Conservation (phyloP, 1,284 basidiomycete genomes). For the Salmacisia buchloeana region DNA sequence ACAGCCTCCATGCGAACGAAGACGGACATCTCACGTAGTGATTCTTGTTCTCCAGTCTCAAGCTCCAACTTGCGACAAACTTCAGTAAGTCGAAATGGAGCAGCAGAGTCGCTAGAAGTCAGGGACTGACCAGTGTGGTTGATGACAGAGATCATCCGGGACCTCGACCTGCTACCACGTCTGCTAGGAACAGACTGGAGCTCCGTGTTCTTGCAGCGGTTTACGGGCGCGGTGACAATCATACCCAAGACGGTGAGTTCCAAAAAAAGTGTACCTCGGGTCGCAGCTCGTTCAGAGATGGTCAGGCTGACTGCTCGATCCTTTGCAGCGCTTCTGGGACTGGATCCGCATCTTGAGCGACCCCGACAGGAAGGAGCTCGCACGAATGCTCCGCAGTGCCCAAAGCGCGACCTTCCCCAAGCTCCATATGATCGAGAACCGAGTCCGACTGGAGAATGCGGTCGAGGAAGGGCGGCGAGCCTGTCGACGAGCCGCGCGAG, state of each 20-base stretch:
- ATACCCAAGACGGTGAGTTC: slow-evolving; percentile 32
- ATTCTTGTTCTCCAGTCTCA: slow-evolving; percentile 16
- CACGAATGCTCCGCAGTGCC: slow-evolving; percentile 37
- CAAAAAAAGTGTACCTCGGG: background rate
- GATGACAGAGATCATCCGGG: slow-evolving; percentile 35
- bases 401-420: slow-evolving; percentile 45
- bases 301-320: background rate
- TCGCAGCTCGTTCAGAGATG: background rate
- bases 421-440: slow-evolving; percentile 48
- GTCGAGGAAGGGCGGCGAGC: slow-evolving; percentile 35
- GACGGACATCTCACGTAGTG: too few species aligned
- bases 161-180: slow-evolving; percentile 42
- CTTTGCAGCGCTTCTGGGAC: slow-evolving; percentile 28
- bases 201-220: slow-evolving; percentile 43
- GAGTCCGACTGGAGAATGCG: slow-evolving; percentile 40
- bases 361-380: slow-evolving; percentile 39
- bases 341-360: slow-evolving; percentile 45
- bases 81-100: slow-evolving; percentile 23
- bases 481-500: slow-evolving; percentile 14
- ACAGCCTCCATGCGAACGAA: too few species aligned
- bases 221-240: slow-evolving; percentile 46
- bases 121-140: background rate
- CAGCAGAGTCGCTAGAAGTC: background rate
- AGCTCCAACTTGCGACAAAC: slow-evolving; percentile 45
- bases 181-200: slow-evolving; percentile 47